These are phyloP conservation scores for Forsythia suspensa DNA, from an alignment of 257 asterid species.

Conservation along the genomic window DNA sequence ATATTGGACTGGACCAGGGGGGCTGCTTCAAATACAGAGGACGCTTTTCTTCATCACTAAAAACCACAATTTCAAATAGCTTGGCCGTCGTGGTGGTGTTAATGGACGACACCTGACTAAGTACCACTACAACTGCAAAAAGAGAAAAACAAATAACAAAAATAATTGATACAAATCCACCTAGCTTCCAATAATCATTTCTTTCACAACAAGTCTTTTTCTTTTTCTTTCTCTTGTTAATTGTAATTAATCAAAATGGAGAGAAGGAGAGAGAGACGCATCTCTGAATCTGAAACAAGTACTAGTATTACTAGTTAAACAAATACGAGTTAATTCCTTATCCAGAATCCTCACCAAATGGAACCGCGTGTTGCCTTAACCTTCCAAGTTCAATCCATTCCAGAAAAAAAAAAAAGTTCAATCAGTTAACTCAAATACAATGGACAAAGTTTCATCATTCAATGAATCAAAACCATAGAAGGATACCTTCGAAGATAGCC, in stretches of 20 bases:
- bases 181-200: conserved; percentile 37
- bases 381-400: conserved; percentile 38
- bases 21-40: conserved; percentile 47
- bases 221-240: too few relatives aligned
- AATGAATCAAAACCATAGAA: neutral
- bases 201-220: neutral
- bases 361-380: conserved; percentile 50
- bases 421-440: conserved; percentile 32
- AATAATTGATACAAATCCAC: conserved; percentile 33
- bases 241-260: neutral
- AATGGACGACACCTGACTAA: conserved; percentile 45
- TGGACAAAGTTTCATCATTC: neutral
- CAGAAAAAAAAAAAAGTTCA: conserved; percentile 21
- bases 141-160: conserved; percentile 48
- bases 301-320: conserved; percentile 23
- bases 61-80: conserved; percentile 38
- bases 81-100: conserved; percentile 44
- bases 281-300: conserved; percentile 35
- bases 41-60: conserved; percentile 42
- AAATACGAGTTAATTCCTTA: conserved; percentile 39
- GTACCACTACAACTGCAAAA: conserved; percentile 71
- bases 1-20: conserved; percentile 34
- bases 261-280: conserved; percentile 27
- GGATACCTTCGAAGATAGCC: conserved; percentile 39
- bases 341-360: conserved; percentile 58